Percentiles rank a stretch among this genome's conserved stretches.
phyloP scores from a whole-genome alignment of 345 rosid species.

The Brassica juncea region DNA sequence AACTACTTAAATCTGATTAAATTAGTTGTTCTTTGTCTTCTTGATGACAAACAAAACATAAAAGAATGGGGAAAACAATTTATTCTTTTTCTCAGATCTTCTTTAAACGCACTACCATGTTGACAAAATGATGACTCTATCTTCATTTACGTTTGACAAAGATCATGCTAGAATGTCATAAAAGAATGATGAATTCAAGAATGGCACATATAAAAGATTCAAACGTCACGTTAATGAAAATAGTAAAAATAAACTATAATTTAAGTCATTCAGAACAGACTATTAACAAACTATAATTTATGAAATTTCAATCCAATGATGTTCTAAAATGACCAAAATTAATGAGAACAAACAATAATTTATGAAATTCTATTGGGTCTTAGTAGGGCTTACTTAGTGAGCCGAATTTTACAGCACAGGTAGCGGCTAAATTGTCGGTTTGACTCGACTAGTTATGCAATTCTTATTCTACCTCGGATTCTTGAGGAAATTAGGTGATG shows the following conservation, averaged over 20 bases:
- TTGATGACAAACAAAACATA: constrained; percentile 1
- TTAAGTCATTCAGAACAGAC: not conserved
- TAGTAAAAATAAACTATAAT: not conserved
- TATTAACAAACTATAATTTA: not conserved
- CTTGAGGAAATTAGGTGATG: not conserved
- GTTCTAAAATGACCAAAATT: not conserved
- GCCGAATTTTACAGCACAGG: not conserved
- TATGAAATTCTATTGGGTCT: not conserved
- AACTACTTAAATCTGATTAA: constrained; percentile 15
- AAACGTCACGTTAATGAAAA: not conserved
- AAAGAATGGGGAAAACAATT: not conserved
- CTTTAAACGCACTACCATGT: not conserved
- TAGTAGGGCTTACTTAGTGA: not conserved
- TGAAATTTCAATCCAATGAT: not conserved
- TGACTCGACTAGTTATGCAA: not conserved
- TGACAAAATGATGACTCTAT: not conserved
- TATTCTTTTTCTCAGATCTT: not conserved
- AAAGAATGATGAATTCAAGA: not conserved
- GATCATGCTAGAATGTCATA: not conserved
- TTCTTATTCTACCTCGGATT: not conserved
- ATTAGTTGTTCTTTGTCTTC: constrained; percentile 19
- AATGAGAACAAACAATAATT: not conserved
- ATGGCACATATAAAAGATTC: not conserved
- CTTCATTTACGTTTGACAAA: not conserved
- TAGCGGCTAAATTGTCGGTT: not conserved